Conservation (phyloP, 129 eudicot genomes). For the Helianthus annuus region HanXRQr2.0-SUNRISE NC_035448.2:479273-479772, state of each 20-base stretch:
- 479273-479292: slow-evolving; percentile 46
- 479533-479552: slow-evolving; percentile 39
- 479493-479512: slow-evolving; percentile 38
- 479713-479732: slow-evolving; percentile 44
- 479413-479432: slow-evolving; percentile 54
- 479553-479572: slow-evolving; percentile 56
- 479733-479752: slow-evolving; percentile 52
- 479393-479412: slow-evolving; percentile 70
- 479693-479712: slow-evolving; percentile 64
- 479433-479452: slow-evolving; percentile 52
- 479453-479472: slow-evolving; percentile 50
- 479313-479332: slow-evolving; percentile 45
- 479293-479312: slow-evolving; percentile 33
- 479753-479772: slow-evolving; percentile 24
- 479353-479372: slow-evolving; percentile 53
- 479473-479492: slow-evolving; percentile 44
- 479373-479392: slow-evolving; percentile 60
- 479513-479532: slow-evolving; percentile 23
- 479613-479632: slow-evolving; percentile 56
- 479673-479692: slow-evolving; percentile 58
- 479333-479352: slow-evolving; percentile 50
- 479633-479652: slow-evolving; percentile 48
- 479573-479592: slow-evolving; percentile 49
- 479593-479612: slow-evolving; percentile 57
- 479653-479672: slow-evolving; percentile 39